phyloP scores from a whole-genome alignment of 2,329 filamentous ascomycete genomes.

The Hortaea sp. region DNA sequence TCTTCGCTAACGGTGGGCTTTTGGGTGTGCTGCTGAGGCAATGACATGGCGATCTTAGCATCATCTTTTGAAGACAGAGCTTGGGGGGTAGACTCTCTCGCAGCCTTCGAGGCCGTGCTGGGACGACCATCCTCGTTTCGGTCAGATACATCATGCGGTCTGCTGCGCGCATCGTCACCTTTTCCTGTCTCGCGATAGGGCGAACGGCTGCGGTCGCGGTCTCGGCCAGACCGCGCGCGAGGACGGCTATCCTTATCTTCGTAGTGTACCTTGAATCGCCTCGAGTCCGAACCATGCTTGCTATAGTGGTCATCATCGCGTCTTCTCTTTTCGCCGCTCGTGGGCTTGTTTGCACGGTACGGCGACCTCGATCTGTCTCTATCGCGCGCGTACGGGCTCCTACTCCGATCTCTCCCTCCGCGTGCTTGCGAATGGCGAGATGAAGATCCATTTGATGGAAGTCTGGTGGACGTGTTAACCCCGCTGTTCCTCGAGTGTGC shows the following conservation, averaged over 20 bases:
- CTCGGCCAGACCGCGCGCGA: slow-evolving; percentile 6
- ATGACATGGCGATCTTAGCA: slow-evolving; percentile 10
- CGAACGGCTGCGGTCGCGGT: slow-evolving; percentile 17
- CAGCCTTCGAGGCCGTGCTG: slow-evolving; percentile 8
- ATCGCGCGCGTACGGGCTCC: slow-evolving; percentile 46
- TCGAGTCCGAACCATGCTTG: slow-evolving; percentile 44
- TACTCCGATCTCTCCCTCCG: slow-evolving; percentile 28
- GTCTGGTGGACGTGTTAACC: slow-evolving; percentile 91
- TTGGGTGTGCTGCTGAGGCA: slow-evolving; percentile 5
- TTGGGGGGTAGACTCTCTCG: slow-evolving; percentile 10
- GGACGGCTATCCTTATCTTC: slow-evolving; percentile 38
- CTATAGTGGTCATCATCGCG: slow-evolving; percentile 52
- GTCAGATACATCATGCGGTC: too few species aligned
- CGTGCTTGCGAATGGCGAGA: slow-evolving; percentile 19
- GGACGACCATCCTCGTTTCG: slow-evolving; percentile 5
- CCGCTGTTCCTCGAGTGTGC: slow-evolving; percentile 63
- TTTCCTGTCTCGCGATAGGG: slow-evolving; percentile 11
- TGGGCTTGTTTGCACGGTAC: slow-evolving; percentile 15
- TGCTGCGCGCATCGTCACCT: background rate
- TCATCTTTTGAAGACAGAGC: slow-evolving; percentile 6
- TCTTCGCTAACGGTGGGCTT: slow-evolving; percentile 1
- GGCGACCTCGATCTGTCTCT: slow-evolving; percentile 22
- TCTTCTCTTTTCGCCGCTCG: slow-evolving; percentile 52
- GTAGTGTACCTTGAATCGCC: slow-evolving; percentile 53
- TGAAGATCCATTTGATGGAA: slow-evolving; percentile 20